phyloP scores from a whole-genome alignment of 2,329 filamentous ascomycete genomes.

The Scytalidium sp. region DNA sequence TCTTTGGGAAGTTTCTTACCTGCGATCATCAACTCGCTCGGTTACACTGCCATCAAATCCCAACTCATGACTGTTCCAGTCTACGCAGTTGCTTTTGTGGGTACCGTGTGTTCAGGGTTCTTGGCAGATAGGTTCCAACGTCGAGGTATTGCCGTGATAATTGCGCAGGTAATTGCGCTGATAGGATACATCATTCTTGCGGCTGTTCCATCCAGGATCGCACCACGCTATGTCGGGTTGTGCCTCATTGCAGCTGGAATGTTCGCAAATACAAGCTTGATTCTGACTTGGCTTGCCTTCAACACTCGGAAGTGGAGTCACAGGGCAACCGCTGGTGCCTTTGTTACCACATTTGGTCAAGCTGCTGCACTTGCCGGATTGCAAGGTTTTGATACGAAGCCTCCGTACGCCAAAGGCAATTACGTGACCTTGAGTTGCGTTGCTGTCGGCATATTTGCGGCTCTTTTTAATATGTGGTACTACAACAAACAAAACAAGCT shows the following conservation, averaged over 20 bases:
- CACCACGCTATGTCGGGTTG: neutral
- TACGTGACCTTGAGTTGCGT: neutral
- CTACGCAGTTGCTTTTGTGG: neutral
- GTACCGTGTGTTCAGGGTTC: neutral
- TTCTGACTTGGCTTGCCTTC: neutral
- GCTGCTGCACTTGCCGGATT: neutral
- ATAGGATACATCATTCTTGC: neutral
- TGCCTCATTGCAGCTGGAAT: neutral
- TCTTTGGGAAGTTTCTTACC: conserved; percentile 6
- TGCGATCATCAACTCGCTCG: conserved; percentile 34
- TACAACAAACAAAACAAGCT: neutral
- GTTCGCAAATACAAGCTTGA: neutral
- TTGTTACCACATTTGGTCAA: neutral
- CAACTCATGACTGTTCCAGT: conserved; percentile 55
- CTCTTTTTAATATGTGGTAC: neutral
- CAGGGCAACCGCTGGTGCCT: neutral
- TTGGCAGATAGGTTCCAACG: neutral
- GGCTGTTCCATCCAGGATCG: neutral
- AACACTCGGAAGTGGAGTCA: neutral
- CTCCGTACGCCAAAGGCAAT: neutral
- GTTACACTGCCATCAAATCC: conserved; percentile 29
- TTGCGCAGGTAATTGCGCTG: neutral
- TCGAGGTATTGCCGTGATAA: neutral
- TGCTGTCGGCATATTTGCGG: neutral
- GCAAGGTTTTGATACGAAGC: neutral